Conservation (phyloP, 805 yeast genomes). For the Kregervanrija fluxuum region DNA sequence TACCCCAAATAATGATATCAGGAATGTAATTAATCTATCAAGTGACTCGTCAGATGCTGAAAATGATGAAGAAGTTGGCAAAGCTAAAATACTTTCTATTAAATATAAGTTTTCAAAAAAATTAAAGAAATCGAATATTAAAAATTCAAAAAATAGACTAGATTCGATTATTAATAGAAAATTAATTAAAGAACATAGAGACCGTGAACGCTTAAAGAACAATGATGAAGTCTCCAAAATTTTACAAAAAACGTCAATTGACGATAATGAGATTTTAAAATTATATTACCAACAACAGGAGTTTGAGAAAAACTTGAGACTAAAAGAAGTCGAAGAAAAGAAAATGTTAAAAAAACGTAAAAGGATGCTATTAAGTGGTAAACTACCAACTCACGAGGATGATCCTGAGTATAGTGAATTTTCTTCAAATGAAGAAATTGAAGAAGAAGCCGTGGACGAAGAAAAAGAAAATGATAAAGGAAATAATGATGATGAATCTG, state of each 20-base stretch:
- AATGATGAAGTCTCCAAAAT: neutral
- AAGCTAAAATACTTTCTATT: conserved; percentile 1
- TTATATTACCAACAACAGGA: conserved; percentile 5
- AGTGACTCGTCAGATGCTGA: neutral
- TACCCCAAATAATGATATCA: neutral
- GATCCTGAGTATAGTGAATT: conserved; percentile 26
- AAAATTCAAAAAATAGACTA: neutral
- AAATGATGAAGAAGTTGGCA: neutral
- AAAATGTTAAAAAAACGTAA: conserved; percentile 8
- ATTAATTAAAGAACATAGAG: conserved; percentile 1
- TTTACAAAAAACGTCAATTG: conserved; percentile 10
- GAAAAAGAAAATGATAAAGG: conserved; percentile 20
- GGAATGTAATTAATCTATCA: neutral
- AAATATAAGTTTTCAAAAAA: conserved; percentile 1
- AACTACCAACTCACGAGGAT: conserved; percentile 14
- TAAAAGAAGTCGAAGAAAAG: conserved; percentile 10
- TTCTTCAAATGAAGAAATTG: conserved; percentile 20
- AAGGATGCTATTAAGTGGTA: conserved; percentile 10
- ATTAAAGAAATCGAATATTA: neutral
- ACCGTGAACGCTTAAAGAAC: neutral
- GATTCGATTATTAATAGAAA: conserved; percentile 1
- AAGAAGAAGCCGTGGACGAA: conserved; percentile 16
- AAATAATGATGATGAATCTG: conserved; percentile 19
- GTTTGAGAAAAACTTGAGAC: conserved; percentile 1
- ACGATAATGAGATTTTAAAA: conserved; percentile 11